Conservation (phyloP, 345 rosid species). For the Eucalyptus sp. region DNA sequence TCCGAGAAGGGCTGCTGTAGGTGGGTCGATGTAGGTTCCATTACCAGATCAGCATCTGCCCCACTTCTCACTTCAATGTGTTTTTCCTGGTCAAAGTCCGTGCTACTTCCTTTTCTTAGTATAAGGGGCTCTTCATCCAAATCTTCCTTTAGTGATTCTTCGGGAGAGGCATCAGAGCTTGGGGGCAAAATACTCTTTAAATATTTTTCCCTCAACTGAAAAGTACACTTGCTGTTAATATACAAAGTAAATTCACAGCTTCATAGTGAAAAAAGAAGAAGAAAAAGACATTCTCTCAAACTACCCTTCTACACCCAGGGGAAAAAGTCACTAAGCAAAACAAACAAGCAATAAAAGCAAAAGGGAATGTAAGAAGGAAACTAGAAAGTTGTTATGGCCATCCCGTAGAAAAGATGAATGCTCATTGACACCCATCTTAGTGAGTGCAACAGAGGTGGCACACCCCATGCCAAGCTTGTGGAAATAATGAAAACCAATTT, state of each 20-base stretch:
- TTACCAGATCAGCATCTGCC: slow-evolving; percentile 22
- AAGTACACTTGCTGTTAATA: background rate
- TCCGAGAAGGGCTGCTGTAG: slow-evolving; percentile 33
- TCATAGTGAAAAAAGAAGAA: background rate
- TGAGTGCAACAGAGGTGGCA: background rate
- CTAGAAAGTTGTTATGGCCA: background rate
- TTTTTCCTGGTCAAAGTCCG: slow-evolving; percentile 28
- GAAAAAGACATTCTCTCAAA: background rate
- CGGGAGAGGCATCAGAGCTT: slow-evolving; percentile 28
- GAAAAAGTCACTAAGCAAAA: background rate
- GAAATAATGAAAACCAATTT: background rate
- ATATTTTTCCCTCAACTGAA: slow-evolving; percentile 58
- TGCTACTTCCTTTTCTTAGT: slow-evolving; percentile 16
- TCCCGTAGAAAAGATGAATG: background rate
- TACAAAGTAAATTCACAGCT: background rate
- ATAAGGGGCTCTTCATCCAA: slow-evolving; percentile 37
- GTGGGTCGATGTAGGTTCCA: slow-evolving; percentile 15
- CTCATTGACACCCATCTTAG: background rate
- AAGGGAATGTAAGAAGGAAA: background rate
- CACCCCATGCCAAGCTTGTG: background rate
- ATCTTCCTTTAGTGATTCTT: slow-evolving; percentile 32
- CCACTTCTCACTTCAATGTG: background rate
- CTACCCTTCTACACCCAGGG: background rate
- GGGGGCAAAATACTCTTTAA: slow-evolving; percentile 20
- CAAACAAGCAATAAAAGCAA: background rate